Base-by-base conservation (phyloP, 768 basidiomycete species). In the Phylloporus arenicola region DNA sequence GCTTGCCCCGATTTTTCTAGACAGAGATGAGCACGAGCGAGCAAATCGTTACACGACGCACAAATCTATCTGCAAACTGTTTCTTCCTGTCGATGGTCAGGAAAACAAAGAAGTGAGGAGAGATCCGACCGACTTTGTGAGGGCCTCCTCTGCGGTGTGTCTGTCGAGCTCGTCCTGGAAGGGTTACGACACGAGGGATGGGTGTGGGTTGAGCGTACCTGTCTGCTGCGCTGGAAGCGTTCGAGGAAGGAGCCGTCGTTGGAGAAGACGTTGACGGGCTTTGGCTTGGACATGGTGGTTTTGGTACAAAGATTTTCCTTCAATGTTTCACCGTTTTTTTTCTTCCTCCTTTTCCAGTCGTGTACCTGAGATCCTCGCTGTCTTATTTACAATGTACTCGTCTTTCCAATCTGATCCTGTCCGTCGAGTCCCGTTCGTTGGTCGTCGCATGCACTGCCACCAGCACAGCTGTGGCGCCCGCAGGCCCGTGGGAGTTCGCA, bases 181-280 rank as follows among this genome's bases (percentile, higher is more conserved):
- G 44, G 43, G 7, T 4, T 3, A 14, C 1, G 10, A 19, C 7
- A 24, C 4, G 4, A 27, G 25, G 14, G 38, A 10, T 10, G 19
- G 5, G 3, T 16, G 47, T 34, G 17, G 25, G 11, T 27, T 25
- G 20, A 22, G 20, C 70, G 41, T 55, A 80, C 84, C 77, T 73
- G 75, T 67, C 75, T 78, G 42, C 70, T 68, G 27, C 78, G 76
- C 64, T 82, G 79, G 59, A 85, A 76, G 10, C 82, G 75, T 56
- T 84, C 77, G 48, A 84, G 68, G 63, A 85, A 86, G 9, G 82
- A 83, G 8, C 84, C 84, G 57, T 85, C 84, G 61, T 84, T 78
- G 48, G 82, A 74, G 62, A 86, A 86, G 19, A 85, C 75, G 61
- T 84, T 86, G 43, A 72, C 69, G 12, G 75, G 69, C 56, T 79